Percentiles rank a stretch among this genome's conserved stretches.
These are phyloP conservation scores for Talaromyces islandicus DNA, from an alignment of 2,329 filamentous ascomycete genomes.

Conservation along the genomic window DNA sequence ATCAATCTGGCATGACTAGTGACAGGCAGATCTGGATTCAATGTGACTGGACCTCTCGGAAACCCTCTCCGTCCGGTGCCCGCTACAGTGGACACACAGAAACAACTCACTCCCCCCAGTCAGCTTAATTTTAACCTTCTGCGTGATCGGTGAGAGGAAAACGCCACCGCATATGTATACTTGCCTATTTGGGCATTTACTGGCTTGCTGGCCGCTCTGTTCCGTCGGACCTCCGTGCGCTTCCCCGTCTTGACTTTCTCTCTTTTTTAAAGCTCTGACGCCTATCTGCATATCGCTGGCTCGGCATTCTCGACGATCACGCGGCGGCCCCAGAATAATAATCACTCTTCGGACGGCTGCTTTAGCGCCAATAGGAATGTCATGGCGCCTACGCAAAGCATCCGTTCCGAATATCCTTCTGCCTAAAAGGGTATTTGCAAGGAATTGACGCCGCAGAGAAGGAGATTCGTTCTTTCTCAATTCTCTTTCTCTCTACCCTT, in stretches of 20 bases:
- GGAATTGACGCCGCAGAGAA: not conserved
- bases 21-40: not conserved
- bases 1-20: not conserved
- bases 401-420: not conserved
- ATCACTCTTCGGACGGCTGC: conserved; percentile 21
- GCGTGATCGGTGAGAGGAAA: not conserved
- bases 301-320: conserved; percentile 22
- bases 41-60: not conserved
- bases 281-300: not conserved
- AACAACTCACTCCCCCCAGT: not conserved
- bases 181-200: conserved; percentile 11
- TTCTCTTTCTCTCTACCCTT: not conserved
- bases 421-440: not conserved
- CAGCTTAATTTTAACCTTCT: not conserved
- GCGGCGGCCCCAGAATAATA: conserved; percentile 23
- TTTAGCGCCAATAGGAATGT: conserved; percentile 22
- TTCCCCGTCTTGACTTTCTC: not conserved
- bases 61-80: not conserved
- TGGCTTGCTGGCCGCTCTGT: not conserved
- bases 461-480: not conserved
- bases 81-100: not conserved
- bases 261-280: not conserved
- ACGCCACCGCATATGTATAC: conserved; percentile 12
- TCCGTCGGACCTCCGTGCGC: conserved; percentile 1
- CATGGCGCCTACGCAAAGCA: not conserved